Percentiles rank a stretch among this genome's conserved stretches.
Evolutionary conservation across 2,329 filamentous ascomycete species (phyloP).

Genomic region (Neonectria neomacrospora): DNA sequence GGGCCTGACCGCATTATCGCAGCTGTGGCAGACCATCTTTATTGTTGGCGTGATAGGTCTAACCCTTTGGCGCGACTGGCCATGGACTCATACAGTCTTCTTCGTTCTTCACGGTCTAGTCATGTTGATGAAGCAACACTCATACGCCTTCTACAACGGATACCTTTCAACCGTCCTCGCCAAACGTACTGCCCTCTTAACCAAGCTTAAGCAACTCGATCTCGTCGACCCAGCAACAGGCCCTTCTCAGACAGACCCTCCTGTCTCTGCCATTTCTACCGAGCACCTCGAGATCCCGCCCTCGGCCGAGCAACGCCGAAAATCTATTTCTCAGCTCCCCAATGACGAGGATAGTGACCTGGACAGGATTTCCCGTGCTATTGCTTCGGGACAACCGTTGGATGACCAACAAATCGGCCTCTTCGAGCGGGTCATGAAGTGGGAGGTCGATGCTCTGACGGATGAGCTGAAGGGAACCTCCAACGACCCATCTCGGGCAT

Average conservation of each 20-base stretch:
- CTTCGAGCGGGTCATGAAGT: slow-evolving; percentile 73
- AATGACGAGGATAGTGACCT: slow-evolving; percentile 62
- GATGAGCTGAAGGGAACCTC: slow-evolving; percentile 74
- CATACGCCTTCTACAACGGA: slow-evolving; percentile 83
- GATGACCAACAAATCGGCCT: slow-evolving; percentile 69
- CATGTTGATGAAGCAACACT: slow-evolving; percentile 87
- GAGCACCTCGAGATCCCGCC: slow-evolving; percentile 57
- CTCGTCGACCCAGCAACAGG: slow-evolving; percentile 58
- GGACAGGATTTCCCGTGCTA: slow-evolving; percentile 68
- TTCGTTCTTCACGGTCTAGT: slow-evolving; percentile 79
- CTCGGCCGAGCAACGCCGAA: slow-evolving; percentile 56
- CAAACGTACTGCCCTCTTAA: slow-evolving; percentile 56
- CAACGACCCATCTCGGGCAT: slow-evolving; percentile 60
- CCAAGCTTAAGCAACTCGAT: slow-evolving; percentile 67
- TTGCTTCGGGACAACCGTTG: slow-evolving; percentile 70
- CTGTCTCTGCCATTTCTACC: slow-evolving; percentile 56
- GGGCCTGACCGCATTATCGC: background rate
- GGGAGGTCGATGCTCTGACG: slow-evolving; percentile 71
- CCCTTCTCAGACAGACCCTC: slow-evolving; percentile 56
- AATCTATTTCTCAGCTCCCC: slow-evolving; percentile 50
- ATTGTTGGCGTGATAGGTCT: slow-evolving; percentile 71
- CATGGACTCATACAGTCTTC: slow-evolving; percentile 85
- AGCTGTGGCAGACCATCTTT: slow-evolving; percentile 76
- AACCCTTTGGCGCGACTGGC: slow-evolving; percentile 78
- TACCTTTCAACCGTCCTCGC: slow-evolving; percentile 72